Conservation (phyloP, 148 eudicot genomes). For the Selenicereus undatus region DNA sequence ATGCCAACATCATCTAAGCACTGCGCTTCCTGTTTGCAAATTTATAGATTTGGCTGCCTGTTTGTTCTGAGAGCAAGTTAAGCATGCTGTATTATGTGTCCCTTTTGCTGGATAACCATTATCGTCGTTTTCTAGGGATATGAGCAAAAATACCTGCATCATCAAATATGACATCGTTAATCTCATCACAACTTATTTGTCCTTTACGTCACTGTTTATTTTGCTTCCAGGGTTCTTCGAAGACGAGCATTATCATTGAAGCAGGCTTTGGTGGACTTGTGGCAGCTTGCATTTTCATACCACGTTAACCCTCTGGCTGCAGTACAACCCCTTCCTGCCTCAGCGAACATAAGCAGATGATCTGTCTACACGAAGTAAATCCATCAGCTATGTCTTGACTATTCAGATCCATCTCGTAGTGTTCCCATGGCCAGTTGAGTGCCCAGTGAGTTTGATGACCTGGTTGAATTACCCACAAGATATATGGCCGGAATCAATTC, state of each 20-base stretch:
- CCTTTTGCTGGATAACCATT: background rate
- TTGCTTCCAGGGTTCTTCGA: slow-evolving; percentile 39
- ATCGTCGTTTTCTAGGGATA: background rate
- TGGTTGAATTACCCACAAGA: background rate
- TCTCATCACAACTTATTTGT: background rate
- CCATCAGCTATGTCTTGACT: background rate
- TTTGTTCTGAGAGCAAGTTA: too few species aligned
- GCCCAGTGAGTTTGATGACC: background rate
- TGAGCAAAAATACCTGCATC: too few species aligned
- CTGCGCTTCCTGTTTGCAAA: too few species aligned
- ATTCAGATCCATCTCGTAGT: background rate
- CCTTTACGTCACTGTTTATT: slow-evolving; percentile 1
- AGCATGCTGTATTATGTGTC: too few species aligned
- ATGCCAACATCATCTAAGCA: too few species aligned
- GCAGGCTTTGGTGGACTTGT: slow-evolving; percentile 64
- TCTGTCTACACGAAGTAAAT: background rate
- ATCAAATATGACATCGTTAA: background rate
- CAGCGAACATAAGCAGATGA: slow-evolving; percentile 31
- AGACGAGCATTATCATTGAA: slow-evolving; percentile 44
- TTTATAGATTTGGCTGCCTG: too few species aligned
- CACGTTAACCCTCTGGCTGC: slow-evolving; percentile 99
- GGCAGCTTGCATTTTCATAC: slow-evolving; percentile 96
- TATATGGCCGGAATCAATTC: background rate
- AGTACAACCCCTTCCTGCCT: slow-evolving; percentile 57
- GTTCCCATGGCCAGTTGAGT: background rate